These are phyloP conservation scores for Populus trichocarpa DNA, from an alignment of 441 rosid genomes.

Conservation along the genomic window DNA sequence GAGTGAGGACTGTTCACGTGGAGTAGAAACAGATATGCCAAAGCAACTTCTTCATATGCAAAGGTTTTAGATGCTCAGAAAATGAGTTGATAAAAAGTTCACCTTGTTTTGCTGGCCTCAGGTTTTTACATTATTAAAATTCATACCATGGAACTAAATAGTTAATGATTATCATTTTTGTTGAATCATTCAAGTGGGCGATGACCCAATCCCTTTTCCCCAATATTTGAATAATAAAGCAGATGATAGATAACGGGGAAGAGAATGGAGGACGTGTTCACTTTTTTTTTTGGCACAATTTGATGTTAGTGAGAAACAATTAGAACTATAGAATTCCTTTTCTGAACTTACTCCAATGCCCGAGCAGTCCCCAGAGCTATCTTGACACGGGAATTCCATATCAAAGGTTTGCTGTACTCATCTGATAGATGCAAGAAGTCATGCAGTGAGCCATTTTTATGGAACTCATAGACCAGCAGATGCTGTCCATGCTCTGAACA, in stretches of 20 bases:
- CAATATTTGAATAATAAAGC: neutral
- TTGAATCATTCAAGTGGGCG: neutral
- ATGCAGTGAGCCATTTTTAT: conserved; percentile 77
- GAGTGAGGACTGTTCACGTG: neutral
- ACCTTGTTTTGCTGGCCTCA: neutral
- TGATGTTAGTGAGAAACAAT: neutral
- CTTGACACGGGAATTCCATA: conserved; percentile 93
- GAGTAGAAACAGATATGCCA: neutral
- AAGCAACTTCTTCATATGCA: neutral
- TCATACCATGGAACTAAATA: neutral
- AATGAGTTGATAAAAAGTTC: neutral
- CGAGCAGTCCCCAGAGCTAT: conserved; percentile 97
- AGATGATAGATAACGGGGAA: neutral
- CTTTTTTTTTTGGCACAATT: neutral
- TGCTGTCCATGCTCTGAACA: conserved; percentile 97
- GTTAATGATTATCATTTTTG: no score
- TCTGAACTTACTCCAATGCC: conserved; percentile 80
- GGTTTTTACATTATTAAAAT: neutral
- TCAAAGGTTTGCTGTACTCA: conserved; percentile 77
- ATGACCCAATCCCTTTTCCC: neutral
- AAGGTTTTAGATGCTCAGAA: neutral
- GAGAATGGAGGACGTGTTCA: neutral
- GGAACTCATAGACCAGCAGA: conserved; percentile 81
- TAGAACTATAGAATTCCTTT: neutral
- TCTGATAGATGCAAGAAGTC: conserved; percentile 79